Evolutionary conservation across 2,329 filamentous ascomycete species (phyloP).

Genomic region (Trichoderma breve): DNA sequence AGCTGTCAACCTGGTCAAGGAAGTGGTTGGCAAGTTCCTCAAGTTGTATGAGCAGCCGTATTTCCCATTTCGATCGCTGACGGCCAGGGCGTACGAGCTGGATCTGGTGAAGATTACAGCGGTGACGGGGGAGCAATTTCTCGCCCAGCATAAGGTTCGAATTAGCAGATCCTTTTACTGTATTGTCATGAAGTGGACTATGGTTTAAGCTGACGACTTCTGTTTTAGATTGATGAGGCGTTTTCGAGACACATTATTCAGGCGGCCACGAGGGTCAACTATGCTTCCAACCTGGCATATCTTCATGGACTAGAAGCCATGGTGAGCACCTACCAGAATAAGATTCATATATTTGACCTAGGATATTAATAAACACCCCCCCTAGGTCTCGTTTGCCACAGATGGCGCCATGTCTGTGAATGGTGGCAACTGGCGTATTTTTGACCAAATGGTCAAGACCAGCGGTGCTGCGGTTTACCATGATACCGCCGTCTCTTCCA

Average conservation of each 20-base stretch:
- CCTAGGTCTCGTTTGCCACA: slow-evolving; percentile 76
- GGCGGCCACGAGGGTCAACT: slow-evolving; percentile 89
- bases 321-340: slow-evolving; percentile 40
- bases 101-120: slow-evolving; percentile 65
- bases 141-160: slow-evolving; percentile 60
- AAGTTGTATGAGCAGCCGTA: slow-evolving; percentile 75
- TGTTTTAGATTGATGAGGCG: slow-evolving; percentile 52
- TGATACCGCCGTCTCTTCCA: slow-evolving; percentile 65
- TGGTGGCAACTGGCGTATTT: slow-evolving; percentile 94
- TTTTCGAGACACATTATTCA: slow-evolving; percentile 85
- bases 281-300: slow-evolving; percentile 79
- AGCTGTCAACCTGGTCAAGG: slow-evolving; percentile 69
- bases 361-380: background rate
- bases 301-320: slow-evolving; percentile 90
- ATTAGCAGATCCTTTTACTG: background rate
- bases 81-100: slow-evolving; percentile 63
- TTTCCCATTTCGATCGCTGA: slow-evolving; percentile 81
- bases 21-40: slow-evolving; percentile 69
- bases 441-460: slow-evolving; percentile 71
- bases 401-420: slow-evolving; percentile 75
- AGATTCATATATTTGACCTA: background rate
- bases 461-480: slow-evolving; percentile 61
- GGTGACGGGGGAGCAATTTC: slow-evolving; percentile 69
- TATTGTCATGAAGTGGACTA: background rate
- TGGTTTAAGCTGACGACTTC: background rate